Conservation (phyloP, 768 basidiomycete species). For the Suillus luteus region DNA sequence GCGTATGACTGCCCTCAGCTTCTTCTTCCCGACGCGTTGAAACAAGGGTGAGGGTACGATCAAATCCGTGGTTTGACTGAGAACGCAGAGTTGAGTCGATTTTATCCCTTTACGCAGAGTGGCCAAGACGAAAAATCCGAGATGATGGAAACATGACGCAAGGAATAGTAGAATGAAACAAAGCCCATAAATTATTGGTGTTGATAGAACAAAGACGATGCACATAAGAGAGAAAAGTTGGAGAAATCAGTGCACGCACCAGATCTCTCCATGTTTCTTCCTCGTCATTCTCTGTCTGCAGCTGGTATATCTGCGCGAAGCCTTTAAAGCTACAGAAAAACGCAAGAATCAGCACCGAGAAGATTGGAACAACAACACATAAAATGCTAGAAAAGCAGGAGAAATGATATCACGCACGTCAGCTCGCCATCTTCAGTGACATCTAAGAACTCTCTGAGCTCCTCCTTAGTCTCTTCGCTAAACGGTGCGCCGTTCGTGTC, state of each 20-base stretch:
- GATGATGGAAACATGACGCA: not conserved
- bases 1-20: slow-evolving; percentile 23
- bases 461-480: slow-evolving; percentile 73
- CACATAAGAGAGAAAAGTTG: not conserved
- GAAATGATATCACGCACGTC: slow-evolving; percentile 52
- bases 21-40: slow-evolving; percentile 57
- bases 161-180: too few relatives aligned
- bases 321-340: slow-evolving; percentile 61
- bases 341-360: not conserved
- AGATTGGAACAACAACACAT: not conserved
- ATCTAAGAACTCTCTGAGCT: slow-evolving; percentile 75
- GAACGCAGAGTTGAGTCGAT: slow-evolving; percentile 12
- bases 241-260: slow-evolving; percentile 40
- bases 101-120: slow-evolving; percentile 11
- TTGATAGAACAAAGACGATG: not conserved
- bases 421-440: slow-evolving; percentile 69
- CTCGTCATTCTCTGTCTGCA: slow-evolving; percentile 85
- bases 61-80: slow-evolving; percentile 76
- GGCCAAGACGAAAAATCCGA: slow-evolving; percentile 12
- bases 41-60: slow-evolving; percentile 62
- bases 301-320: slow-evolving; percentile 79
- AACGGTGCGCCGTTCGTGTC: slow-evolving; percentile 88
- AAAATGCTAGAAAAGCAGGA: slow-evolving; percentile 4
- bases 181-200: not conserved
- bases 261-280: slow-evolving; percentile 85